Percentiles rank a stretch among this genome's conserved stretches.
Evolutionary conservation across 2,329 filamentous ascomycete species (phyloP).

Genomic region (Tricladium varicosporioides): DNA sequence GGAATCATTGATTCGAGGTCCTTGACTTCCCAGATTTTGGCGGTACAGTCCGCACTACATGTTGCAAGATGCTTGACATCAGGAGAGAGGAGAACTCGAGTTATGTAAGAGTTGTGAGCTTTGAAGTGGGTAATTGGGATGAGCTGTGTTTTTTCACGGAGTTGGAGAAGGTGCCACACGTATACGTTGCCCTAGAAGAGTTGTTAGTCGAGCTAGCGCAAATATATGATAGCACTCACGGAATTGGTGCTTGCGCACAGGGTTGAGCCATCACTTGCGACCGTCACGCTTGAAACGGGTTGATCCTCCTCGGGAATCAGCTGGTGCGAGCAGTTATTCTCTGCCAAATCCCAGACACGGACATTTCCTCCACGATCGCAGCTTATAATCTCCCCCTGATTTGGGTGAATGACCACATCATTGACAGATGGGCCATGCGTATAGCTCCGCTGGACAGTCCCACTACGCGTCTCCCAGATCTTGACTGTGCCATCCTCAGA

Average conservation of each 20-base stretch:
- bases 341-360: constrained; percentile 91
- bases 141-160: constrained; percentile 64
- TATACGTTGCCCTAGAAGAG: constrained; percentile 81
- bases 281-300: constrained; percentile 88
- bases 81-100: constrained; percentile 69
- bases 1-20: constrained; percentile 57
- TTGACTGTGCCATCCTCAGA: constrained; percentile 75
- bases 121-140: constrained; percentile 70
- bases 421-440: constrained; percentile 86
- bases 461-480: constrained; percentile 35
- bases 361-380: constrained; percentile 93
- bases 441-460: constrained; percentile 81
- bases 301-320: constrained; percentile 96
- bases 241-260: constrained; percentile 91
- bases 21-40: constrained; percentile 90
- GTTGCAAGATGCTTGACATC: constrained; percentile 74
- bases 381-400: constrained; percentile 96
- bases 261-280: constrained; percentile 89
- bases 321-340: constrained; percentile 96
- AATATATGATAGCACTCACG: constrained; percentile 48
- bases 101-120: constrained; percentile 72
- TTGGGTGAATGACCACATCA: constrained; percentile 98
- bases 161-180: constrained; percentile 89
- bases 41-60: constrained; percentile 75
- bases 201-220: constrained; percentile 16